Conservation (phyloP, 352 stramenopile species). For the Peronospora tabacina region DNA sequence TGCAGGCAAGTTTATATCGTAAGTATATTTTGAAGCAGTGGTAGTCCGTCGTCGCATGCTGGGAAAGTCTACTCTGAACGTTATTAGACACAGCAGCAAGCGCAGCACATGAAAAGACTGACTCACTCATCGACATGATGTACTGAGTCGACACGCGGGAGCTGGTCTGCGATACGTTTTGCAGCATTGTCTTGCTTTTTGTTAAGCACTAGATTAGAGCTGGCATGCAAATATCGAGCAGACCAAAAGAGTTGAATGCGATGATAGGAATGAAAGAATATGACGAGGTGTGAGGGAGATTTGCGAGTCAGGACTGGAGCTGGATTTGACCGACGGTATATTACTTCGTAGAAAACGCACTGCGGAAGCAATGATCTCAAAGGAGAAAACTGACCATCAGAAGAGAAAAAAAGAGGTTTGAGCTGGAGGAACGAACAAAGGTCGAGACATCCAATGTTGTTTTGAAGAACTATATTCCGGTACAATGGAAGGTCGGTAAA, state of each 20-base stretch:
- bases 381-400: conserved; percentile 14
- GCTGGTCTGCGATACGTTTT: no score
- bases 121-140: no score
- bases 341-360: conserved; percentile 20
- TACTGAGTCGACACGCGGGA: no score
- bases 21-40: no score
- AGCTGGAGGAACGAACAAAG: conserved; percentile 19
- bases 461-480: not conserved
- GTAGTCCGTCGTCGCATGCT: no score
- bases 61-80: no score
- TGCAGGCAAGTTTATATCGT: no score
- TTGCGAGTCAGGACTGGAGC: conserved; percentile 31
- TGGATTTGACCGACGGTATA: conserved; percentile 18
- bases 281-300: conserved; percentile 29
- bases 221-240: no score
- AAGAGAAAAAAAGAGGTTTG: conserved; percentile 24
- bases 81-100: no score
- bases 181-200: no score
- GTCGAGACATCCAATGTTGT: conserved; percentile 13
- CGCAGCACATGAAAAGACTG: no score
- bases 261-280: conserved; percentile 33
- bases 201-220: no score
- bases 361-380: conserved; percentile 11
- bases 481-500: conserved; percentile 7
- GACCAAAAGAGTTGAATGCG: not conserved